Evolutionary conservation across 1,284 basidiomycete genomes (phyloP).

Genomic region (Ustilago cynodontis): DNA sequence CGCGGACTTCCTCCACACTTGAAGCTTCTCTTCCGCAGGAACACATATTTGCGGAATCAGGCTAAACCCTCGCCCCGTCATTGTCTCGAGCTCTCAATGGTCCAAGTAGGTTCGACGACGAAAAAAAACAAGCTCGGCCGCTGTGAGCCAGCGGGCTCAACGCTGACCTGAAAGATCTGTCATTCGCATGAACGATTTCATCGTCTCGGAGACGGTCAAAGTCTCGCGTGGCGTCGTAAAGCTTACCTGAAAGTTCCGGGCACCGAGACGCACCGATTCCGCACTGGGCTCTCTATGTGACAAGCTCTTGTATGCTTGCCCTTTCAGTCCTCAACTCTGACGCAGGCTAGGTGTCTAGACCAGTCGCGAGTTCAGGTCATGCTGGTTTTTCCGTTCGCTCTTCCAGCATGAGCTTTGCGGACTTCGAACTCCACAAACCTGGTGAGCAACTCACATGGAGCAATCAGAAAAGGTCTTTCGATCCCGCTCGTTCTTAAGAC

Average conservation of each 20-base stretch:
- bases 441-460: background rate
- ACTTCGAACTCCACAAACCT: background rate
- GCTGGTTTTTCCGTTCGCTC: background rate
- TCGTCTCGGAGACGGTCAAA: background rate
- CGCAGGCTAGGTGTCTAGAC: background rate
- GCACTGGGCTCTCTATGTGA: too few species aligned
- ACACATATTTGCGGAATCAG: background rate
- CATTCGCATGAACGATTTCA: background rate
- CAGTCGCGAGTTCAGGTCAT: too few species aligned
- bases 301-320: too few species aligned
- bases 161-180: background rate
- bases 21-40: slow-evolving; percentile 4
- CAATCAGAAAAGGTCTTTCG: too few species aligned
- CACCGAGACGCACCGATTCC: background rate
- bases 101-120: background rate
- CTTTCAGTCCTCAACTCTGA: background rate
- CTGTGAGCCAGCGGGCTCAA: background rate
- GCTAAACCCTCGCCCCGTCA: background rate
- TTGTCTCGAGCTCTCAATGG: background rate
- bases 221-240: slow-evolving; percentile 7
- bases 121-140: background rate
- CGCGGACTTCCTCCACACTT: slow-evolving; percentile 2
- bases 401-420: background rate
- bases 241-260: slow-evolving; percentile 7
- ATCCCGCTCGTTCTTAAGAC: too few species aligned